phyloP scores from a whole-genome alignment of 345 rosid species.

The Brassica napus region DNA sequence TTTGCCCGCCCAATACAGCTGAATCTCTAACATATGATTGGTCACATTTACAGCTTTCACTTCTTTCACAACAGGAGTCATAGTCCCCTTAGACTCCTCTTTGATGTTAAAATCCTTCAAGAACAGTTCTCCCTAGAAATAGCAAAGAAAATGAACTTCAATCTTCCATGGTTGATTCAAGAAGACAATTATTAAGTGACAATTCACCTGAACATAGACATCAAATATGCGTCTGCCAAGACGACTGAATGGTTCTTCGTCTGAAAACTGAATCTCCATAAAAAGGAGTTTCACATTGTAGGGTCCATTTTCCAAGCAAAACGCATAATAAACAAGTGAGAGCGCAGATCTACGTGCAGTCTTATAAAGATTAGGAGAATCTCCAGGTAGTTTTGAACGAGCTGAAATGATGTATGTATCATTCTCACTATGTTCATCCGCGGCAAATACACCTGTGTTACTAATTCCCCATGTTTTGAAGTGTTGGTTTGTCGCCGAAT shows the following conservation, averaged over 20 bases:
- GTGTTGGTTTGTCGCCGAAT: not conserved
- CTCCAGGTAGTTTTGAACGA: not conserved
- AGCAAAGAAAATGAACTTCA: not conserved
- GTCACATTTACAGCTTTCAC: constrained; percentile 31
- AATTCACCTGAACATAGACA: constrained; percentile 54
- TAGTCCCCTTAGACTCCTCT: constrained; percentile 24
- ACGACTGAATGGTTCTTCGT: constrained; percentile 38
- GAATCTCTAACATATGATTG: not conserved
- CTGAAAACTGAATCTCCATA: constrained; percentile 58
- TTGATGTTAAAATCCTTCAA: constrained; percentile 41
- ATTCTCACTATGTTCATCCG: not conserved
- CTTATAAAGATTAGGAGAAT: constrained; percentile 39
- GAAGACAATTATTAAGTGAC: not conserved
- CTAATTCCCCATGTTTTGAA: constrained; percentile 23
- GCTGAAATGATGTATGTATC: not conserved
- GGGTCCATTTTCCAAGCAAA: constrained; percentile 56
- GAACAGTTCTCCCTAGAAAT: constrained; percentile 10
- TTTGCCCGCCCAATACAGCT: not conserved
- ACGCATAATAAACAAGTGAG: constrained; percentile 58
- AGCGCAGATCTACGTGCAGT: constrained; percentile 59
- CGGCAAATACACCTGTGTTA: constrained; percentile 27
- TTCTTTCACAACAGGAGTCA: constrained; percentile 19
- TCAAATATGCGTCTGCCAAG: constrained; percentile 61
- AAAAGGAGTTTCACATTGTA: constrained; percentile 61
- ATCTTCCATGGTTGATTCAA: not conserved